A percentile compares a stretch with the other conserved stretches of the same genome.
phyloP scores from a whole-genome alignment of 2,329 filamentous ascomycete genomes.

The Chrysosphaeria jannelii region DNA sequence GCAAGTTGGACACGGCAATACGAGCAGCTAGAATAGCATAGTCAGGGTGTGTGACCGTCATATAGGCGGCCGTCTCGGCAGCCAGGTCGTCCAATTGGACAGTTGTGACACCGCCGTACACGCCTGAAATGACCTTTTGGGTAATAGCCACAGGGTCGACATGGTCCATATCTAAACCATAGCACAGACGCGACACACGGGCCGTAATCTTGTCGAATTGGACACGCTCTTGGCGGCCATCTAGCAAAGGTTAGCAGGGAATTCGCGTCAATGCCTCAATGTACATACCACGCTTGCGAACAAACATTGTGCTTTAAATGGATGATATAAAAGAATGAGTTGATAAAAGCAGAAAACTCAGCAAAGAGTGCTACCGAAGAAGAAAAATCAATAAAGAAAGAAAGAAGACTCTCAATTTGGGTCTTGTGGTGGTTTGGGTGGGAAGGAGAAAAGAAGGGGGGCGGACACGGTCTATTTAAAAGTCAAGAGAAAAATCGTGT shows the following conservation, averaged over 20 bases:
- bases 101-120: conserved; percentile 93
- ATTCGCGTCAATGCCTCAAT: neutral
- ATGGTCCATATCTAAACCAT: conserved; percentile 79
- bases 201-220: conserved; percentile 99
- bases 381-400: too few species aligned
- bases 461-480: conserved; percentile 1
- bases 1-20: conserved; percentile 95
- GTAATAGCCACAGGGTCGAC: conserved; percentile 95
- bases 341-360: neutral
- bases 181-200: conserved; percentile 89
- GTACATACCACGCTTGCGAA: conserved; percentile 29
- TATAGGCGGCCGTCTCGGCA: conserved; percentile 95
- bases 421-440: conserved; percentile 1
- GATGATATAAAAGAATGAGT: conserved; percentile 1
- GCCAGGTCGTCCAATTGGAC: conserved; percentile 90
- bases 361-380: neutral
- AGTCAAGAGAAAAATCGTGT: conserved; percentile 3
- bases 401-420: too few species aligned
- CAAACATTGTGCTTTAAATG: conserved; percentile 18
- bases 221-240: conserved; percentile 97
- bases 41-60: conserved; percentile 97
- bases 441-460: conserved; percentile 1
- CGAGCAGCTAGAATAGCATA: conserved; percentile 95
- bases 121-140: conserved; percentile 96
- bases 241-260: conserved; percentile 17